Evolutionary conservation across 169 alveolate genomes (phyloP).

Genomic region (Eimeria tenella): DNA sequence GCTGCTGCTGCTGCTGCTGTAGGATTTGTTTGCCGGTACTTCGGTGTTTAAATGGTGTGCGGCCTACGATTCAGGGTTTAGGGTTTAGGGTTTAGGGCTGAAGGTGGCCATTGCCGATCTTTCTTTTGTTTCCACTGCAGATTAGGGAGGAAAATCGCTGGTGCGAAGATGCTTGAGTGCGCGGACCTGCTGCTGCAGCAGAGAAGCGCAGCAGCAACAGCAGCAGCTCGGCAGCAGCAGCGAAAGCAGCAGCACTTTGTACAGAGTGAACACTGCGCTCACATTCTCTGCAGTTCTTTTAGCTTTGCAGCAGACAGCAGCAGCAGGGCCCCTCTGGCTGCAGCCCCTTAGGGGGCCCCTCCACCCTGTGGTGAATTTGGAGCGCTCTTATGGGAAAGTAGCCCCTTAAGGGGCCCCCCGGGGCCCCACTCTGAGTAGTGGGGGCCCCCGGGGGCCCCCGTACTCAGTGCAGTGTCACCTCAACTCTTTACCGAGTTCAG

Average conservation of each 20-base stretch:
- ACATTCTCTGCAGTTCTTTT: not conserved
- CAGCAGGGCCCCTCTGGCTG: too few relatives aligned
- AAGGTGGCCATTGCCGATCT: not conserved
- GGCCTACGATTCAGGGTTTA: not conserved
- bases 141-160: slow-evolving; percentile 94
- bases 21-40: not conserved
- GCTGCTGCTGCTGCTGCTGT: slow-evolving; percentile 7
- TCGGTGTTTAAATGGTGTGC: not conserved
- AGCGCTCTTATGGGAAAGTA: too few relatives aligned
- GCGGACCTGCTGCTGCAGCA: slow-evolving; percentile 3
- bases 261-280: not conserved
- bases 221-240: not conserved
- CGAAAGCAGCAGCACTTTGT: not conserved
- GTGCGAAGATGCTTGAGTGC: slow-evolving; percentile 93
- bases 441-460: too few relatives aligned
- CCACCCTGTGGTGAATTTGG: too few relatives aligned
- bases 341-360: too few relatives aligned
- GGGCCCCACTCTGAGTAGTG: too few relatives aligned
- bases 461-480: too few relatives aligned
- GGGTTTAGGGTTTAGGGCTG: not conserved
- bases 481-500: too few relatives aligned
- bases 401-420: too few relatives aligned
- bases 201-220: not conserved
- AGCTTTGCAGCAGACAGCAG: too few relatives aligned
- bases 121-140: slow-evolving; percentile 42